A percentile compares a stretch with the other conserved stretches of the same genome.
These are phyloP conservation scores for Ammopiptanthus mongolicus DNA, from an alignment of 306 rosid species.

Conservation along the genomic window DNA sequence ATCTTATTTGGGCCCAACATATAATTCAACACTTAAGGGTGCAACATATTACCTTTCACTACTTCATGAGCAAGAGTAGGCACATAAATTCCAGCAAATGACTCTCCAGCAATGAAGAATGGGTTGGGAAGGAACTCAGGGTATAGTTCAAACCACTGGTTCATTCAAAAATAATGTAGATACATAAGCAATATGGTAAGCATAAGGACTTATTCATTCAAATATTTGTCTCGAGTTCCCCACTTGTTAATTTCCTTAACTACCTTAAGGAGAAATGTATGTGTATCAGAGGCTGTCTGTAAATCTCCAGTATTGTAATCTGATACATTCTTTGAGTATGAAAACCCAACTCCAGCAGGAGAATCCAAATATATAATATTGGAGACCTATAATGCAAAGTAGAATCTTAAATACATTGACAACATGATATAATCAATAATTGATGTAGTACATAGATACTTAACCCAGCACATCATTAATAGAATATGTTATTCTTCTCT, in stretches of 20 bases:
- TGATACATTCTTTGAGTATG: slow-evolving; percentile 48
- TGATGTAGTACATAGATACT: background rate
- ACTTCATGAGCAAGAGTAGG: slow-evolving; percentile 63
- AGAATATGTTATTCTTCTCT: background rate
- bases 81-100: slow-evolving; percentile 68
- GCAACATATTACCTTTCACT: slow-evolving; percentile 42
- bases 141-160: slow-evolving; percentile 67
- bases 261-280: slow-evolving; percentile 69
- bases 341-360: slow-evolving; percentile 77
- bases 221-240: background rate
- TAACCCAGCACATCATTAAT: background rate
- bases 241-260: background rate
- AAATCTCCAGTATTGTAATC: slow-evolving; percentile 58
- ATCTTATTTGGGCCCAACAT: background rate
- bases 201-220: background rate
- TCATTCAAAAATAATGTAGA: slow-evolving; percentile 10
- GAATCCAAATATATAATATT: slow-evolving; percentile 72
- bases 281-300: slow-evolving; percentile 56
- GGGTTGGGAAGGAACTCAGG: slow-evolving; percentile 55
- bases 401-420: background rate
- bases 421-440: no score
- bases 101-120: slow-evolving; percentile 59
- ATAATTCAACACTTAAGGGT: background rate
- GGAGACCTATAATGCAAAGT: slow-evolving; percentile 45
- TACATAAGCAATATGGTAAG: slow-evolving; percentile 5